These are phyloP conservation scores for Cenchrus americanus DNA, from an alignment of 176 grass and related monocot species.

Conservation along the genomic window DNA sequence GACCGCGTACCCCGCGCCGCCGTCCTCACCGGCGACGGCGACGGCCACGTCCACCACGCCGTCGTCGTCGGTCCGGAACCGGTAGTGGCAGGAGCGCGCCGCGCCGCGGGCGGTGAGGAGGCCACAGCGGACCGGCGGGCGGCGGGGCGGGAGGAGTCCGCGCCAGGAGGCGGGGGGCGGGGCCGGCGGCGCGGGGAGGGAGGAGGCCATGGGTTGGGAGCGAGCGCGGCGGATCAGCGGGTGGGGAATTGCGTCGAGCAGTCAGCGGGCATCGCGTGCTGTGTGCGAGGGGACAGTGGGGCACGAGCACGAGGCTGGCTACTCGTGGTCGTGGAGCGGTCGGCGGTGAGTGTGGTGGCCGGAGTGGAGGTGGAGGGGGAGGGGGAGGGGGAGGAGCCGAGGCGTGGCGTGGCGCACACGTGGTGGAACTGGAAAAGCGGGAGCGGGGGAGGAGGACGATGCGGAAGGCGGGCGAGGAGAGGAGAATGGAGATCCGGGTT, in stretches of 20 bases:
- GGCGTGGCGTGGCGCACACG: slow-evolving; percentile 26
- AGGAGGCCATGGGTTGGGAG: slow-evolving; percentile 36
- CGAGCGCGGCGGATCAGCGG: slow-evolving; percentile 19
- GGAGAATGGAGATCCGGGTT: slow-evolving; percentile 15
- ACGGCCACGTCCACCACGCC: slow-evolving; percentile 57
- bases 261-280: slow-evolving; percentile 22
- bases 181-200: slow-evolving; percentile 37
- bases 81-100: slow-evolving; percentile 38
- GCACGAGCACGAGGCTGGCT: not conserved
- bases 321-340: no score
- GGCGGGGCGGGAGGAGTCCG: not conserved
- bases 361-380: not conserved
- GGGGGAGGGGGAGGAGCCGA: slow-evolving; percentile 7
- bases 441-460: not conserved
- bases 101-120: not conserved
- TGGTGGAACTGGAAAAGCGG: not conserved
- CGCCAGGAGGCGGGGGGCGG: not conserved
- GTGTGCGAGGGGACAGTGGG: not conserved
- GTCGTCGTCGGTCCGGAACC: slow-evolving; percentile 59
- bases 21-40: slow-evolving; percentile 31
- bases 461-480: not conserved
- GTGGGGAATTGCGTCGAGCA: slow-evolving; percentile 43
- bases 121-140: not conserved
- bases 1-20: slow-evolving; percentile 40
- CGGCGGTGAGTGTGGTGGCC: not conserved